Evolutionary conservation across 2,329 filamentous ascomycete genomes (phyloP).

Genomic region (Verticillium longisporum): DNA sequence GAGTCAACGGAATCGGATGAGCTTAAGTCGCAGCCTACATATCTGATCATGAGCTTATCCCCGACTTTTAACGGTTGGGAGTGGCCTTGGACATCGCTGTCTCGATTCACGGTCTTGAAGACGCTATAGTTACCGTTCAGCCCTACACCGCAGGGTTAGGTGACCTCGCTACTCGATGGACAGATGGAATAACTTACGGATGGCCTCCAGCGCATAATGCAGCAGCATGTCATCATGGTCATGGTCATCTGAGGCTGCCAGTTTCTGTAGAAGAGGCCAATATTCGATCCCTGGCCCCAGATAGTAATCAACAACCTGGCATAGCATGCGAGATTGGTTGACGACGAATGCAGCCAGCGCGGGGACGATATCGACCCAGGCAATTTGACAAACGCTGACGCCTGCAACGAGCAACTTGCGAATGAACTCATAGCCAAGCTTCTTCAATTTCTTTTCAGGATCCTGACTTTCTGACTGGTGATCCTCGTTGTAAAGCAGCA

Average conservation of each 20-base stretch:
- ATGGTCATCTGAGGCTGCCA: not conserved
- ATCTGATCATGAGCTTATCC: not conserved
- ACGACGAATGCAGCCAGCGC: slow-evolving; percentile 49
- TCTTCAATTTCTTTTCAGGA: not conserved
- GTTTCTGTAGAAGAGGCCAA: not conserved
- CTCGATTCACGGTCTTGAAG: not conserved
- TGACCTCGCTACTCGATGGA: not conserved
- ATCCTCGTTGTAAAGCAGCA: not conserved
- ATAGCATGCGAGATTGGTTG: slow-evolving; percentile 44
- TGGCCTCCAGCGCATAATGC: not conserved
- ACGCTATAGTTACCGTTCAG: not conserved
- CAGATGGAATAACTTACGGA: not conserved
- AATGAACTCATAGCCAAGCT: not conserved
- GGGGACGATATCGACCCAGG: slow-evolving; percentile 46
- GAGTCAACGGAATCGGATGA: no score
- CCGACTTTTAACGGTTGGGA: not conserved
- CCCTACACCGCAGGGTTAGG: not conserved
- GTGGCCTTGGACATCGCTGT: not conserved
- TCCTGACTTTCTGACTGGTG: not conserved
- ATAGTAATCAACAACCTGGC: not conserved
- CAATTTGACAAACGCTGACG: not conserved
- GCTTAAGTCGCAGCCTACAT: not conserved
- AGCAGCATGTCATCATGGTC: not conserved
- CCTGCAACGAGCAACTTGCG: not conserved
- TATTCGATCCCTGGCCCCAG: not conserved